A percentile compares a stretch with the other conserved stretches of the same genome.
Conservation (phyloP, 257 asterid species). For the Petunia axillaris region DNA sequence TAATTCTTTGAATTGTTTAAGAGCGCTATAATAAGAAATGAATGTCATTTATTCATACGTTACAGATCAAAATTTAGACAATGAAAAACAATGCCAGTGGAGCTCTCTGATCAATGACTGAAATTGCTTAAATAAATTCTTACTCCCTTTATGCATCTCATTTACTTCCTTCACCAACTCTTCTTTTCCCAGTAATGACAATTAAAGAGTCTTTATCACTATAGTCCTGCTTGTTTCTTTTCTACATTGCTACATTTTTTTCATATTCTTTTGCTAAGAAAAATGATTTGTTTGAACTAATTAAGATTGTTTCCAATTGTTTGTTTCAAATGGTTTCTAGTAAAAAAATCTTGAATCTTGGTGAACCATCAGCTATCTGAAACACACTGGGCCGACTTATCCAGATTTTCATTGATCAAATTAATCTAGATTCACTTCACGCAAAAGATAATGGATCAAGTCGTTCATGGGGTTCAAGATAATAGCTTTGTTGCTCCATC, state of each 20-base stretch:
- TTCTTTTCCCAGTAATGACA: conserved; percentile 45
- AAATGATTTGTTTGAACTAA: conserved; percentile 28
- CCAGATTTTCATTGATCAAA: too few species aligned
- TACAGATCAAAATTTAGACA: too few species aligned
- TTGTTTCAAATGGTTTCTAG: conserved; percentile 23
- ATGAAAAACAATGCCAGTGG: too few species aligned
- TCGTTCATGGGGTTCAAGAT: conserved; percentile 29
- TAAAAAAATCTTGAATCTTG: conserved; percentile 23
- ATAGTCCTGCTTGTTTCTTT: conserved; percentile 19
- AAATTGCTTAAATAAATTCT: conserved; percentile 27
- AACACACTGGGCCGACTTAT: too few species aligned
- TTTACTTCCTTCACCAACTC: conserved; percentile 40
- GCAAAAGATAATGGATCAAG: too few species aligned
- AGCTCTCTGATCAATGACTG: conserved; percentile 20
- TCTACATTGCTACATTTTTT: conserved; percentile 12
- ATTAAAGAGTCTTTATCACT: conserved; percentile 34
- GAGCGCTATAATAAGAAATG: too few species aligned
- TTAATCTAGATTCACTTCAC: too few species aligned
- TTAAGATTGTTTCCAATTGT: too few species aligned
- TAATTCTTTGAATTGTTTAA: too few species aligned
- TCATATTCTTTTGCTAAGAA: conserved; percentile 26
- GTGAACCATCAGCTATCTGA: too few species aligned
- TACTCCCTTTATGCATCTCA: conserved; percentile 15
- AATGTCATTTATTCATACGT: too few species aligned
- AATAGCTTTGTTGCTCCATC: conserved; percentile 51